Conservation (phyloP, 2,329 filamentous ascomycete genomes). For the Nigrograna mackinnonii region DNA sequence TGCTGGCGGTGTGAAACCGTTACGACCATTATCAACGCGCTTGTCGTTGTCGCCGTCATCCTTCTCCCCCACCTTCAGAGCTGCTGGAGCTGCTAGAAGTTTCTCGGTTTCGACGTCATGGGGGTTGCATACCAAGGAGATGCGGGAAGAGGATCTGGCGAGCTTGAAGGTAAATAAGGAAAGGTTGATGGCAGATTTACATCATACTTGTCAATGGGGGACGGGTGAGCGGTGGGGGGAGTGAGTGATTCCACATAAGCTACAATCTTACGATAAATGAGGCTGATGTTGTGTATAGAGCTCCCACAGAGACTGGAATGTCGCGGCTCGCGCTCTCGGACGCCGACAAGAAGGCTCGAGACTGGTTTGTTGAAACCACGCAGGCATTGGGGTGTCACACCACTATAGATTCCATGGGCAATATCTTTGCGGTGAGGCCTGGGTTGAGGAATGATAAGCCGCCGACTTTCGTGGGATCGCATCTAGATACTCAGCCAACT, state of each 20-base stretch:
- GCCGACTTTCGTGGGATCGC: conserved; percentile 71
- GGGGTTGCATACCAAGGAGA: conserved; percentile 47
- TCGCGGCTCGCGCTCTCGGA: conserved; percentile 72
- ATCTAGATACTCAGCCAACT: conserved; percentile 60
- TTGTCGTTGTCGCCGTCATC: too few species aligned
- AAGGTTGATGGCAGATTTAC: conserved; percentile 66
- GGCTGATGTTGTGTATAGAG: conserved; percentile 33
- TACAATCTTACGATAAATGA: background rate
- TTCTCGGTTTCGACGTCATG: conserved; percentile 38
- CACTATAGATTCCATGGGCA: conserved; percentile 76
- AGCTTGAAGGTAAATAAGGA: conserved; percentile 60
- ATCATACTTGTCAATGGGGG: conserved; percentile 70
- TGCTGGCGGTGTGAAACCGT: too few species aligned
- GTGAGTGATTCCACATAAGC: conserved; percentile 50
- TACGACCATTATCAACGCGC: too few species aligned
- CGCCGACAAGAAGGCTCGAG: conserved; percentile 69
- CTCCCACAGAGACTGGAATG: conserved; percentile 73
- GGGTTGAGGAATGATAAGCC: conserved; percentile 61
- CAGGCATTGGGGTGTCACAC: conserved; percentile 67
- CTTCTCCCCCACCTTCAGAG: too few species aligned
- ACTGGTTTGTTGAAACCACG: conserved; percentile 74
- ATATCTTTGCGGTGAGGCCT: conserved; percentile 74
- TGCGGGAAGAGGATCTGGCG: conserved; percentile 56
- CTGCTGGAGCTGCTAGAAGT: background rate
- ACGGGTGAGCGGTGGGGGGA: conserved; percentile 68